Percentiles rank a stretch among this genome's conserved stretches.
phyloP scores from a whole-genome alignment of 768 basidiomycete genomes.

The Mycena galopus region DNA sequence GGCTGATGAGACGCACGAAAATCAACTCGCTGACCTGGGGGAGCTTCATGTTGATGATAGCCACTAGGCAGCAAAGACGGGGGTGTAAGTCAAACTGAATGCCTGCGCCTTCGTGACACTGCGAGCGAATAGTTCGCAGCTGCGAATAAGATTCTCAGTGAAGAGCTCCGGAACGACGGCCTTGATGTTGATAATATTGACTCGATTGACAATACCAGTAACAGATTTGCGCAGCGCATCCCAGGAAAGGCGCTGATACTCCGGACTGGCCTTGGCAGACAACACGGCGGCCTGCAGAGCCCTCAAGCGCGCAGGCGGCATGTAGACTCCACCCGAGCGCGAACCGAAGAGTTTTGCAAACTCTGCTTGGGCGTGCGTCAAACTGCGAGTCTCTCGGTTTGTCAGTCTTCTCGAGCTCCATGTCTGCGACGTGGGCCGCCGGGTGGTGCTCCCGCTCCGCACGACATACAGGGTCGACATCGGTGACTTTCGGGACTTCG shows the following conservation, averaged over 20 bases:
- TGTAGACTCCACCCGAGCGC: slow-evolving; percentile 94
- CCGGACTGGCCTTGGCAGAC: slow-evolving; percentile 84
- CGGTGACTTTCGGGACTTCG: slow-evolving; percentile 61
- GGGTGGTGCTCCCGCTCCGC: slow-evolving; percentile 86
- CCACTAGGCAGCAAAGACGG: slow-evolving; percentile 96
- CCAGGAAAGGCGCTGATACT: slow-evolving; percentile 97
- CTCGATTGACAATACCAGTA: slow-evolving; percentile 99
- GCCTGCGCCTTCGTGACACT: slow-evolving; percentile 99
- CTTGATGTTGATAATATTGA: slow-evolving; percentile 97
- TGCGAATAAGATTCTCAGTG: slow-evolving; percentile 92
- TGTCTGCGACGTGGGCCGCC: slow-evolving; percentile 75
- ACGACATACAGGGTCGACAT: slow-evolving; percentile 82
- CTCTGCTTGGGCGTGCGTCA: slow-evolving; percentile 86
- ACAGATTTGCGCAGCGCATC: slow-evolving; percentile 97
- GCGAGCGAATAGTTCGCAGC: slow-evolving; percentile 91
- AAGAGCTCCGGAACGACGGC: slow-evolving; percentile 92
- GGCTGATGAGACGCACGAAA: slow-evolving; percentile 89
- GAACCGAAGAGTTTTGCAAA: slow-evolving; percentile 88
- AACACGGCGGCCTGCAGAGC: slow-evolving; percentile 90
- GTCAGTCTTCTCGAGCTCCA: slow-evolving; percentile 72
- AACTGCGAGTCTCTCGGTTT: slow-evolving; percentile 64
- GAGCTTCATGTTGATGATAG: slow-evolving; percentile 97
- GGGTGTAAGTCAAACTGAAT: slow-evolving; percentile 96
- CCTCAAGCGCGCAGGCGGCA: slow-evolving; percentile 93
- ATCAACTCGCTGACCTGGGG: slow-evolving; percentile 96